A percentile compares a stretch with the other conserved stretches of the same genome.
phyloP scores from a whole-genome alignment of 108 stramenopile species.

The Cyclostephanos invisitatus region DNA sequence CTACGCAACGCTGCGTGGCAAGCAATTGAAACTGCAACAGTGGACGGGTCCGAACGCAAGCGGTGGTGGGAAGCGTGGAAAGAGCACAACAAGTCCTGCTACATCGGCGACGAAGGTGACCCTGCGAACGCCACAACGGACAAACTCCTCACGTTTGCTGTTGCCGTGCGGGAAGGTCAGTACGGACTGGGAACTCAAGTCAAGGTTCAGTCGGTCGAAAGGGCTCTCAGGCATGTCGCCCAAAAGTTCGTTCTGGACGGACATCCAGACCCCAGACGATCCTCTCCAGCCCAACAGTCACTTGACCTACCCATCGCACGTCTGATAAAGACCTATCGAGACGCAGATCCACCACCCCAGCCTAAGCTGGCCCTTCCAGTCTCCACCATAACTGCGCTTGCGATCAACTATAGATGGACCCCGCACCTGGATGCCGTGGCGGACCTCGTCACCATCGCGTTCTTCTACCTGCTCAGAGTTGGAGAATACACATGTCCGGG shows the following conservation, averaged over 20 bases:
- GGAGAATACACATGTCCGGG: too few relatives aligned
- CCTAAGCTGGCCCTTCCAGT: conserved; percentile 1
- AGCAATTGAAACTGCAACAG: conserved; percentile 1
- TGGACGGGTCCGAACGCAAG: not conserved
- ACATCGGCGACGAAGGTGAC: too few relatives aligned
- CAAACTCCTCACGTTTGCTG: conserved; percentile 1
- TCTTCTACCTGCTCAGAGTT: too few relatives aligned
- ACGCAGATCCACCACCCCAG: not conserved
- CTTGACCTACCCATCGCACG: not conserved
- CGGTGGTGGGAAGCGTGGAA: not conserved
- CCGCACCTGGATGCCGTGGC: not conserved
- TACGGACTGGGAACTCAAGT: not conserved
- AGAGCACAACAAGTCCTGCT: too few relatives aligned
- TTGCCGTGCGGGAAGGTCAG: not conserved
- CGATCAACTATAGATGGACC: not conserved
- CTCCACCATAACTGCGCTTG: not conserved
- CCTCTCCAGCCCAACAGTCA: not conserved
- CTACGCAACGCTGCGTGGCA: not conserved
- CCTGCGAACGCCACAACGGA: too few relatives aligned
- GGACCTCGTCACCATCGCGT: not conserved
- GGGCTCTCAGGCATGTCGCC: too few relatives aligned
- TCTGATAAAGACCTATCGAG: not conserved
- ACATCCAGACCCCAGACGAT: not conserved
- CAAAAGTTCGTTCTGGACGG: too few relatives aligned
- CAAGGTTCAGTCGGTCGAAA: too few relatives aligned